Evolutionary conservation across 306 rosid species (phyloP).

Genomic region (Corylus heterophylla): DNA sequence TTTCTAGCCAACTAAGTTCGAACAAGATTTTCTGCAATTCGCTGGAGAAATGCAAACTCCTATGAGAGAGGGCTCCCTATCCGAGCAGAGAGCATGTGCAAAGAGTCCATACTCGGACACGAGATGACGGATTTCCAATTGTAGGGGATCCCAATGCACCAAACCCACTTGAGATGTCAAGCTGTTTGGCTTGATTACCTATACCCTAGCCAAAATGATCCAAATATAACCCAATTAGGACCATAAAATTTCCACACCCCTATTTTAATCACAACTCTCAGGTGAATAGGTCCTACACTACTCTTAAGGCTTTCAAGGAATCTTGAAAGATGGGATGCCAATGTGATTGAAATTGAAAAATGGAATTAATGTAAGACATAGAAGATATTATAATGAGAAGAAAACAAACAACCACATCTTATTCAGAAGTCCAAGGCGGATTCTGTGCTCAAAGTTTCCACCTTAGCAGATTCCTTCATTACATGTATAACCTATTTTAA

Average conservation of each 20-base stretch:
- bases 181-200: not conserved
- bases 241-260: conserved; percentile 5
- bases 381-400: not conserved
- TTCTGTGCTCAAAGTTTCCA: conserved; percentile 27
- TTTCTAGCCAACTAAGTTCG: too few species aligned
- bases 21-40: too few species aligned
- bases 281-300: not conserved
- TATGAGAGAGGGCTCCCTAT: too few species aligned
- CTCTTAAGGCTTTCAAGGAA: conserved; percentile 7
- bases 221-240: not conserved
- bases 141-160: too few species aligned
- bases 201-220: not conserved
- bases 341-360: not conserved
- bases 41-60: too few species aligned
- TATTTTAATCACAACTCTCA: not conserved
- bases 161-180: too few species aligned
- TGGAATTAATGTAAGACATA: not conserved
- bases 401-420: not conserved
- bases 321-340: conserved; percentile 2
- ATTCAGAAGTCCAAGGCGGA: not conserved
- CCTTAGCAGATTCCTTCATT: conserved; percentile 26
- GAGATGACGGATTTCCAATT: too few species aligned
- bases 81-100: too few species aligned
- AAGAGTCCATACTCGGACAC: too few species aligned
- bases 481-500: not conserved